Evolutionary conservation across 257 asterid species (phyloP), one percentile per base, ranked within the genome.

Genomic region (Salvia miltiorrhiza): DNA sequence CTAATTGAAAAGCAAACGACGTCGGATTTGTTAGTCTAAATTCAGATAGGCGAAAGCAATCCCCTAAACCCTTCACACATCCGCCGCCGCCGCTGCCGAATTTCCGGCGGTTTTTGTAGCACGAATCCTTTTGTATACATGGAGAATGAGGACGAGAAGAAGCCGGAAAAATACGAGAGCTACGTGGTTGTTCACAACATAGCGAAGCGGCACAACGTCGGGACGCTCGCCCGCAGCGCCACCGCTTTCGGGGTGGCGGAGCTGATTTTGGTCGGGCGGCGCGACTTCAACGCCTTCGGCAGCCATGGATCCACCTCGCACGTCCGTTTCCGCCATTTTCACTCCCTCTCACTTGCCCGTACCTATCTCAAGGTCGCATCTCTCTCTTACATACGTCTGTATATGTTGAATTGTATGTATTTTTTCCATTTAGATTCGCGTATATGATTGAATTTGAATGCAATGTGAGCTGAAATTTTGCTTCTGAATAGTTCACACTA

Each of bases 181-280:
- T 94, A 78, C 47, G 97, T 91, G 44, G 39, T 94, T 33, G 94
- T 94, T 32, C 97, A 94, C 89, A 89, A 94, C 82, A 91, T 94
- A 71, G 96, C 97, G 24, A 94, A 94, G 86, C 86, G 97, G 81
- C 99, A 94, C 81, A 94, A 94, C 88, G 95, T 94, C 28, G 99
- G 99, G 17, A 94, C 99, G 30, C 82, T 94, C 65, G 97, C 97
- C 28, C 91, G 97, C 76, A 94, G 99, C 86, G 95, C 96, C 83
- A 88, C 94, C 17, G 98, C 96, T n/a, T 90, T 94, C 65, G 99
- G 97, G 3, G 97, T 94, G 7, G 54, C 93, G 49, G 97, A 94
- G 85, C 44, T 94, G 63, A 89, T 94, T 32, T 65, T 94, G 14
- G 95, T 94, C 1, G 99, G 98, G 64, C 93, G 92, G 69, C 80